A percentile compares a stretch with the other conserved stretches of the same genome.
Conservation (phyloP, 169 alveolate species). For the Plasmodium sp. region DNA sequence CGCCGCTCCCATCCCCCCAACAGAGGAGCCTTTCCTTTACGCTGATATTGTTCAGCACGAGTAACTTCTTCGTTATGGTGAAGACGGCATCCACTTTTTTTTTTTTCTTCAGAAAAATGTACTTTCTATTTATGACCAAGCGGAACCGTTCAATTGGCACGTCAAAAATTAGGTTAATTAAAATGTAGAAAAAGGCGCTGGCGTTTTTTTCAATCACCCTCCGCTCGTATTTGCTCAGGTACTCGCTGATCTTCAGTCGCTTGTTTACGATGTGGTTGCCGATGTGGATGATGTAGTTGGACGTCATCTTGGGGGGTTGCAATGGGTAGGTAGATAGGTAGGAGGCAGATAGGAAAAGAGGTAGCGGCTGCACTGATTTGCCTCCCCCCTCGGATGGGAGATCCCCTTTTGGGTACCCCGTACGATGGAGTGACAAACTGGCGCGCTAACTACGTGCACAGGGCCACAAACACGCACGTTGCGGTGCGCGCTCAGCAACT, state of each 20-base stretch:
- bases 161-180: conserved; percentile 51
- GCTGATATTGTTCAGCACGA: conserved; percentile 21
- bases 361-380: background rate
- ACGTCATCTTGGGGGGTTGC: conserved; percentile 9
- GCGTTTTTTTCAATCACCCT: conserved; percentile 54
- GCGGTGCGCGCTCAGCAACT: background rate
- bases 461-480: background rate
- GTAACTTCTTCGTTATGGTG: conserved; percentile 36
- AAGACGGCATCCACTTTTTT: conserved; percentile 27
- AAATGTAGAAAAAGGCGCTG: conserved; percentile 39
- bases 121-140: conserved; percentile 60
- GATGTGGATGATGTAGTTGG: conserved; percentile 63
- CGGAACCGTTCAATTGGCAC: conserved; percentile 51
- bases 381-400: background rate
- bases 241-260: conserved; percentile 28
- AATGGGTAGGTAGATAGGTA: background rate
- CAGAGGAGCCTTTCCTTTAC: conserved; percentile 13
- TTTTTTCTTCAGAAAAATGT: conserved; percentile 39
- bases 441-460: background rate
- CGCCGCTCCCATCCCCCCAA: background rate
- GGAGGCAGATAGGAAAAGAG: background rate
- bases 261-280: conserved; percentile 36
- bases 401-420: background rate
- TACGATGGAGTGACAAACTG: background rate
- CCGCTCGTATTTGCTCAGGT: conserved; percentile 33